phyloP scores from a whole-genome alignment of 179 eudicot species.

The Patellifolia procumbens region DNA sequence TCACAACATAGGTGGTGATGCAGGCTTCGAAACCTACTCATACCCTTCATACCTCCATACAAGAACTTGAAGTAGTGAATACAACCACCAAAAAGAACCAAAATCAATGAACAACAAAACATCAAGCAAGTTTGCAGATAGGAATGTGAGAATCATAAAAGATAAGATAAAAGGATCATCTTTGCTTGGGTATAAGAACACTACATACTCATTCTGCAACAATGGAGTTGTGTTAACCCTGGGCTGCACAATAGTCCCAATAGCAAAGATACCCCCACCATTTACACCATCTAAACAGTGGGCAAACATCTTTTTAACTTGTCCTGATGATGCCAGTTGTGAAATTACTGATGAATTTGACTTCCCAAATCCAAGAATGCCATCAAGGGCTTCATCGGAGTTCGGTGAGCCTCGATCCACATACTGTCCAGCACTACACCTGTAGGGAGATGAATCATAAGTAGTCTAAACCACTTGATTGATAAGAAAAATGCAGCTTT shows the following conservation, averaged over 20 bases:
- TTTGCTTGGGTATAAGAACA: too few species aligned
- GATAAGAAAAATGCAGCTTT: not conserved
- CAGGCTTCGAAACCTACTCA: not conserved
- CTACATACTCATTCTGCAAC: conserved; percentile 42
- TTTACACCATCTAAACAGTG: conserved; percentile 48
- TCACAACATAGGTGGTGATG: not conserved
- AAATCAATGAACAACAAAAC: not conserved
- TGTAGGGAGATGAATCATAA: conserved; percentile 13
- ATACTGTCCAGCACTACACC: conserved; percentile 48
- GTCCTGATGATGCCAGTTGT: conserved; percentile 43
- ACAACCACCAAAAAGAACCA: not conserved
- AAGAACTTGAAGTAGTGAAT: not conserved
- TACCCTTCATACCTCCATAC: not conserved
- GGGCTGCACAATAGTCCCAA: conserved; percentile 46
- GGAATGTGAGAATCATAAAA: not conserved
- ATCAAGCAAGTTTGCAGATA: not conserved
- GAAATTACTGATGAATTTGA: conserved; percentile 43
- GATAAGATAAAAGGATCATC: conserved; percentile 7
- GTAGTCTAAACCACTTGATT: not conserved
- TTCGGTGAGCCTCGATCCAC: conserved; percentile 36
- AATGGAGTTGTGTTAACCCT: conserved; percentile 43
- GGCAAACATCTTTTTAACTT: conserved; percentile 47
- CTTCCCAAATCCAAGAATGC: conserved; percentile 47
- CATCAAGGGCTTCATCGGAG: conserved; percentile 41
- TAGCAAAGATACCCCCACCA: conserved; percentile 52